These are phyloP conservation scores for Mycena indigotica DNA, from an alignment of 768 basidiomycete genomes.

Conservation along the genomic window DNA sequence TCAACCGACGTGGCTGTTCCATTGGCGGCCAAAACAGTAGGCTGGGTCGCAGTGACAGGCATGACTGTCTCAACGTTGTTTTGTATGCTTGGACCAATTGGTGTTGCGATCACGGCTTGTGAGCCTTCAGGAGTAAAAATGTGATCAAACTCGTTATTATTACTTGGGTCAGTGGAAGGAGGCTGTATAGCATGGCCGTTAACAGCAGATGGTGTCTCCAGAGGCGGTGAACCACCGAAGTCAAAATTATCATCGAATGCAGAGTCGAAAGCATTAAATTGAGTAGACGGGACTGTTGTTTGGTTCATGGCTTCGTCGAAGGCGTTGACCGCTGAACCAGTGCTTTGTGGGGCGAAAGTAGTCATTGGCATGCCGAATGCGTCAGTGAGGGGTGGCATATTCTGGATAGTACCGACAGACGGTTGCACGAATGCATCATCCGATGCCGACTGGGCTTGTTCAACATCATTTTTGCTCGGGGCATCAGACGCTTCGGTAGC, in stretches of 20 bases:
- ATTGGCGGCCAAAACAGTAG: conserved; percentile 9
- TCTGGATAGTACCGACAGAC: no score
- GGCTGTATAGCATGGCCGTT: conserved; percentile 28
- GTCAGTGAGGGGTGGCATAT: conserved; percentile 20
- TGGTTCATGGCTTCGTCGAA: conserved; percentile 78
- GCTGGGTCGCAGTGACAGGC: conserved; percentile 2
- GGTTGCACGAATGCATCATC: no score
- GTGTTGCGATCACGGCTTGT: no score
- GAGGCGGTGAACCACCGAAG: conserved; percentile 54
- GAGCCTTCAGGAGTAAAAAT: conserved; percentile 17
- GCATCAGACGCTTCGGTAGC: conserved; percentile 21
- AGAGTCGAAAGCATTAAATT: conserved; percentile 62
- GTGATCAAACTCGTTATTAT: conserved; percentile 22
- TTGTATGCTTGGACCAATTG: no score
- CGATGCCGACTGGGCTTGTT: no score
- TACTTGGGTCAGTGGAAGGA: conserved; percentile 11
- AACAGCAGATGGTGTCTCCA: conserved; percentile 35
- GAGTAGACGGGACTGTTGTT: conserved; percentile 40
- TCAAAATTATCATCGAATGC: conserved; percentile 65
- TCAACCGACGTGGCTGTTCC: conserved; percentile 3
- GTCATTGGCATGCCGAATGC: conserved; percentile 26
- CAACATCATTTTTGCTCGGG: no score
- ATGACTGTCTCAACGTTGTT: no score
- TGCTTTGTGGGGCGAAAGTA: conserved; percentile 9
- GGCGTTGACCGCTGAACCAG: conserved; percentile 56